Base-by-base conservation (phyloP, 2,329 filamentous ascomycete species). In the Fusarium pseudocircinatum region DNA sequence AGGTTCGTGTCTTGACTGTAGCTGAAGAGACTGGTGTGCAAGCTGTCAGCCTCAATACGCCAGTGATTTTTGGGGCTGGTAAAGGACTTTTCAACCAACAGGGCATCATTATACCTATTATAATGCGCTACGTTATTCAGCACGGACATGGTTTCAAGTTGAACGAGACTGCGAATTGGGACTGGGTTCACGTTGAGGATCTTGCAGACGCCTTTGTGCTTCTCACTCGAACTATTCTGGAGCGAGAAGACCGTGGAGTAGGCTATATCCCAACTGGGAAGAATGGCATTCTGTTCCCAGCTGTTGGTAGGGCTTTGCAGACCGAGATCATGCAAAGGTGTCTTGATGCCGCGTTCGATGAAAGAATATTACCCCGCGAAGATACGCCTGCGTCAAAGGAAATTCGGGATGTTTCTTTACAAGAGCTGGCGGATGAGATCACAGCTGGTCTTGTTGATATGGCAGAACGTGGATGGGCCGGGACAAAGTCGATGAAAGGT, bases 381-480 rank as follows among this genome's bases (percentile, higher is more conserved):
- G 53, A 42, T 42, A 42, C 53, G 7, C 53, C 53, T 15, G n/a
- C 37, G 10, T 32, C 26, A 15, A 56, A 43, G 22, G 53, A 56
- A 4, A 34, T 43, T 26, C 16, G 22, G 20, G 15, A 43, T 5
- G 53, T 34, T 20, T 9, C 26, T 16, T 8, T 70, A 1, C 47
- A 54, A 28, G 36, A 68, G 18, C 43, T 68, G 16, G 64, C 64
- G 4, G 64, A 68, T 16, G 60, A 70, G 44, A 50, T 58, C 20
- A 70, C 56, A 42, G 60, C 53, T 22, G 68, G 68, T 7, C 30
- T 64, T 8, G 32, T 26, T 9, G 53, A 69, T 30, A 68, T 64
- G 13, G 68, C 64, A 14, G 68, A 70, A 40, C 64, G 57, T 1
- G 56, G 59, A 8, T 64, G 66, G 46, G 64, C 64, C 16, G 64